Evolutionary conservation across 192 early-diverging fungal genomes (phyloP), one percentile per base, ranked within the genome.

Genomic region (Coemansia pectinata): DNA sequence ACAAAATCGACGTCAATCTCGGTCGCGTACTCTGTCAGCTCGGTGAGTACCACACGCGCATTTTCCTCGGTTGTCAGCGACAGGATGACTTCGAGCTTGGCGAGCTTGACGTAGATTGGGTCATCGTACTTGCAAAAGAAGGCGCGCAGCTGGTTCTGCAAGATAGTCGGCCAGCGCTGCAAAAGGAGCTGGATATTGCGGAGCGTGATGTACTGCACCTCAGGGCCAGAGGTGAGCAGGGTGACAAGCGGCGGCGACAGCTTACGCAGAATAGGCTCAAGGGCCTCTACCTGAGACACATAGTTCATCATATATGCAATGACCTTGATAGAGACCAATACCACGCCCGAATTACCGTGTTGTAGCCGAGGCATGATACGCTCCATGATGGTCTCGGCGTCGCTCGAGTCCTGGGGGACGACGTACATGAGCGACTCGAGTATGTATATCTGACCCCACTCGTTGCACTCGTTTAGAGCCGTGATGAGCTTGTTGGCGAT

Each of bases 61-160:
- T 96, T 98, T n/a, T 77, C 74, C 33, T 90, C 88, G 64, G 87
- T 91, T 4, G 92, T 91, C 41, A 99, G 84, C 67, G 93, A 87
- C 72, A 96, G 89, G 71, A 99, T 93, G 59, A 97, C 93, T 69
- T 98, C 96, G 11, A 99, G 89, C 80, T 99, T 99, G 39, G 95
- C 92, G 73, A 98, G 85, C 72, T 99, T 99, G 62, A 99, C 96
- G 79, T 98, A 98, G 71, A 97, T 96, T 10, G 98, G 96, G 78
- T 99, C 98, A 78, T 97, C 94, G 85, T 98, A 98, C 77, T 99
- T 98, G 90, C 96, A 98, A 74, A 98, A 99, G 80, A 99, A 99
- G n/a, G 95, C 94, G 65, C 95, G 95, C 75, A 98, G 89, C 78
- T 99, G 95, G 65, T 92, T 92, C 59, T 90, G 90, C 57, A 99